These are phyloP conservation scores for Apophysomyces trapeziformis DNA, from an alignment of 371 early-diverging fungal species.

Conservation along the genomic window DNA sequence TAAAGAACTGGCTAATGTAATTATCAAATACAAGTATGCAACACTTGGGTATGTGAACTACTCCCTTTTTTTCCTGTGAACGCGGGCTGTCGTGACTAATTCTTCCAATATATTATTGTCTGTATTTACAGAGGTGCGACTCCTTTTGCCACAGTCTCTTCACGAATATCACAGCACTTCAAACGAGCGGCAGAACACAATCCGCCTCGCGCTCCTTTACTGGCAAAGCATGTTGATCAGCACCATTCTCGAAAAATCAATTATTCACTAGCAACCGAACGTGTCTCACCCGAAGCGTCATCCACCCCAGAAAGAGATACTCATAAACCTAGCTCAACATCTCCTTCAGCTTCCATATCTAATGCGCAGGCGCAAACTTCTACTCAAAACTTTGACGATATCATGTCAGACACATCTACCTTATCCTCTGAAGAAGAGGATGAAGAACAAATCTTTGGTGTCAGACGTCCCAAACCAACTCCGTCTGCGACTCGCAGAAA, in stretches of 20 bases:
- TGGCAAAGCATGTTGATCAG: constrained; percentile 75
- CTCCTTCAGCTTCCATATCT: constrained; percentile 11
- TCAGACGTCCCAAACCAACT: constrained; percentile 14
- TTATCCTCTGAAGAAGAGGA: constrained; percentile 28
- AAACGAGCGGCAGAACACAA: constrained; percentile 76
- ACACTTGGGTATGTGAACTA: constrained; percentile 65
- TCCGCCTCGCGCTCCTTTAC: constrained; percentile 75
- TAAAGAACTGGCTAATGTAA: constrained; percentile 77
- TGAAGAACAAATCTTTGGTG: constrained; percentile 8
- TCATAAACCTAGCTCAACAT: not conserved
- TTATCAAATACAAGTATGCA: constrained; percentile 77
- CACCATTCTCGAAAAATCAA: constrained; percentile 79
- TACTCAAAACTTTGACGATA: not conserved
- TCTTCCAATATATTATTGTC: too few species aligned
- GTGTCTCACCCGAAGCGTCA: not conserved
- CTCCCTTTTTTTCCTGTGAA: not conserved
- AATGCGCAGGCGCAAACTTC: constrained; percentile 12
- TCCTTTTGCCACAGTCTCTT: constrained; percentile 86
- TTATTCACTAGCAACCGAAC: constrained; percentile 69
- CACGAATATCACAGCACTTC: constrained; percentile 86
- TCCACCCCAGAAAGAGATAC: constrained; percentile 5
- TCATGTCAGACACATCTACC: constrained; percentile 20
- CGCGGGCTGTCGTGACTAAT: not conserved
- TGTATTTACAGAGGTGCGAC: constrained; percentile 67
- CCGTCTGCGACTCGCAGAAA: constrained; percentile 6